Percentiles rank a stretch among this genome's conserved stretches.
Conservation (phyloP, 768 basidiomycete species). For the Guyanaporus albipodus region DNA sequence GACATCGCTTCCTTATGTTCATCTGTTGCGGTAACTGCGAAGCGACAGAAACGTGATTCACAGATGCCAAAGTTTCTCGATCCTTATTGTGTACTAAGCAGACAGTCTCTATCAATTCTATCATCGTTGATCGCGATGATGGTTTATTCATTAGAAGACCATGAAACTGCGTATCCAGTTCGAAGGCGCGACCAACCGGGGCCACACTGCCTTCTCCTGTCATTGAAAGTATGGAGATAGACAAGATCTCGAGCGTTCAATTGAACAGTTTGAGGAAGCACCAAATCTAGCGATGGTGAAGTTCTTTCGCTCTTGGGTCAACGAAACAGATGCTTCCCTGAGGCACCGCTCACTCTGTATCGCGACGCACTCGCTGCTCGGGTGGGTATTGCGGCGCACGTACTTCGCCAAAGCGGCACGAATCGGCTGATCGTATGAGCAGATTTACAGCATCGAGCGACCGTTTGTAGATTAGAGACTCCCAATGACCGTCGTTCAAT, state of each 20-base stretch:
- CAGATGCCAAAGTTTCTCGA: background rate
- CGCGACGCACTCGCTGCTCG: background rate
- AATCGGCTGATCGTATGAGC: too few relatives aligned
- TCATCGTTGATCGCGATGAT: background rate
- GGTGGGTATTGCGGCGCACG: too few relatives aligned
- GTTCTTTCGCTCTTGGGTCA: background rate
- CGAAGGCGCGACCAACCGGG: background rate
- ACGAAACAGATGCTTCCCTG: background rate
- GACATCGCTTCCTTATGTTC: background rate
- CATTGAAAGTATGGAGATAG: background rate
- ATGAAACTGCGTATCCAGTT: background rate
- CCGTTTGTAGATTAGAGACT: too few relatives aligned
- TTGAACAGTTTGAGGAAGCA: background rate
- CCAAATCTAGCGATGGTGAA: slow-evolving; percentile 2
- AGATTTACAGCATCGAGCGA: too few relatives aligned
- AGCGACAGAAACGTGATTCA: background rate
- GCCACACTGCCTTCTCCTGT: background rate
- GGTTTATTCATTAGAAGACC: background rate
- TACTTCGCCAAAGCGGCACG: too few relatives aligned
- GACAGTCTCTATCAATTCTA: too few relatives aligned
- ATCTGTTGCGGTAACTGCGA: background rate
- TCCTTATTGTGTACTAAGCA: background rate
- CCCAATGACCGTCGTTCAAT: too few relatives aligned
- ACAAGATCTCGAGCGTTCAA: background rate
- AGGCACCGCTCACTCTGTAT: background rate